These are phyloP conservation scores for Macroventuria anomochaeta DNA, from an alignment of 2,329 filamentous ascomycete species.

Conservation along the genomic window DNA sequence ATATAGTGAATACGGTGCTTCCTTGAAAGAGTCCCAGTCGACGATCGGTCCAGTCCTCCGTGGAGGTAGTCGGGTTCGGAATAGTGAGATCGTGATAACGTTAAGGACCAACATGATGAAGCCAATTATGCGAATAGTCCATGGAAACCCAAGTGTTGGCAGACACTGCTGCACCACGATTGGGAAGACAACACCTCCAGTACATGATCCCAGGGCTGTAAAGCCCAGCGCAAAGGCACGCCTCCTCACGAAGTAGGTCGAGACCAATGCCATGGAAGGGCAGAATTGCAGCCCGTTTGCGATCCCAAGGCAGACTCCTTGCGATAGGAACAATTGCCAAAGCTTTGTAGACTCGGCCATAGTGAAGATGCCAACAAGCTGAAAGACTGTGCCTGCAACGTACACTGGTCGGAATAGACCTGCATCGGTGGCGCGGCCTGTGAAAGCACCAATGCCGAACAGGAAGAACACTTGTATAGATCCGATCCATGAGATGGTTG, in stretches of 20 bases:
- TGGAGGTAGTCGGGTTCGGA: conserved; percentile 49
- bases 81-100: conserved; percentile 43
- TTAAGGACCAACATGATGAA: conserved; percentile 62
- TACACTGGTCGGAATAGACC: conserved; percentile 39
- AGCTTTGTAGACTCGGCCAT: conserved; percentile 36
- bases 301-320: conserved; percentile 64
- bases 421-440: conserved; percentile 40
- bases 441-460: conserved; percentile 39
- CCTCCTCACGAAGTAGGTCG: conserved; percentile 45
- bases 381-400: conserved; percentile 38
- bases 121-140: conserved; percentile 68
- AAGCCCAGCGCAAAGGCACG: conserved; percentile 41
- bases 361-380: conserved; percentile 45
- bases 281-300: conserved; percentile 59
- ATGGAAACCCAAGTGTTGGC: conserved; percentile 58
- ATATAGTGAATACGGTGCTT: conserved; percentile 49
- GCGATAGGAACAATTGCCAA: conserved; percentile 50
- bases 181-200: conserved; percentile 42
- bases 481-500: conserved; percentile 44
- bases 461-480: conserved; percentile 44
- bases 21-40: conserved; percentile 52
- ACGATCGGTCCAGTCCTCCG: conserved; percentile 51
- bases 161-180: conserved; percentile 43
- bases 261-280: conserved; percentile 63
- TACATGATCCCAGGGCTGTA: conserved; percentile 36